These are phyloP conservation scores for Backusella tarrabulga DNA, from an alignment of 192 early-diverging fungal species.

Conservation along the genomic window DNA sequence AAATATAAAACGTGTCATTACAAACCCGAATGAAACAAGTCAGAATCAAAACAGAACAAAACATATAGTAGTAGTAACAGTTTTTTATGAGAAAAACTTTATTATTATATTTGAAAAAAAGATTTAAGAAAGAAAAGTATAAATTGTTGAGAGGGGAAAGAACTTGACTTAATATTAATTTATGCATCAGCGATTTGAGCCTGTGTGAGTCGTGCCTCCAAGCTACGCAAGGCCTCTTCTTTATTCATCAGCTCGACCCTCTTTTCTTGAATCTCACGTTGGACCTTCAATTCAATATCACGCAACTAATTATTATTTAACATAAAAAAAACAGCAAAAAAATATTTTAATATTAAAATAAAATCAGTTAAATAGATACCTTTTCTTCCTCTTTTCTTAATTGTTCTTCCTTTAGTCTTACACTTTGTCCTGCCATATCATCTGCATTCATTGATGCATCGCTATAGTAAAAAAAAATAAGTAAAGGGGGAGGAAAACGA, in stretches of 20 bases:
- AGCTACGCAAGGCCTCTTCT: conserved; percentile 50
- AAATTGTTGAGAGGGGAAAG: neutral
- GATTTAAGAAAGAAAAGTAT: no score
- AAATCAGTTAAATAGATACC: conserved; percentile 9
- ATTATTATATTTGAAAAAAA: neutral
- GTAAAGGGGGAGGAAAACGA: neutral
- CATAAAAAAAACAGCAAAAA: neutral
- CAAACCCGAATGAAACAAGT: conserved; percentile 2
- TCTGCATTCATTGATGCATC: conserved; percentile 38
- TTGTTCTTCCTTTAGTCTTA: conserved; percentile 56
- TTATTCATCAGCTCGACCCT: conserved; percentile 57
- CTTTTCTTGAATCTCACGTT: conserved; percentile 56
- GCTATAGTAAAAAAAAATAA: conserved; percentile 4
- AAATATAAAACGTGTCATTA: neutral
- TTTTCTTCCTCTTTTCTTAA: conserved; percentile 55
- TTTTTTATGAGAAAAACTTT: neutral
- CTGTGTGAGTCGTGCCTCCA: conserved; percentile 47
- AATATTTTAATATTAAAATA: neutral
- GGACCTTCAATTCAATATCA: conserved; percentile 52
- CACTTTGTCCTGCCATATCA: conserved; percentile 42
- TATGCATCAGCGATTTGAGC: conserved; percentile 38
- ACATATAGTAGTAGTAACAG: neutral
- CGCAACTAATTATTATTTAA: conserved; percentile 33
- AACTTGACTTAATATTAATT: neutral
- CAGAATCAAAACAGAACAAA: conserved; percentile 1